Percentiles rank a stretch among this genome's conserved stretches.
These are phyloP conservation scores for Microdochium nivale DNA, from an alignment of 2,329 filamentous ascomycete genomes.

Conservation along the genomic window DNA sequence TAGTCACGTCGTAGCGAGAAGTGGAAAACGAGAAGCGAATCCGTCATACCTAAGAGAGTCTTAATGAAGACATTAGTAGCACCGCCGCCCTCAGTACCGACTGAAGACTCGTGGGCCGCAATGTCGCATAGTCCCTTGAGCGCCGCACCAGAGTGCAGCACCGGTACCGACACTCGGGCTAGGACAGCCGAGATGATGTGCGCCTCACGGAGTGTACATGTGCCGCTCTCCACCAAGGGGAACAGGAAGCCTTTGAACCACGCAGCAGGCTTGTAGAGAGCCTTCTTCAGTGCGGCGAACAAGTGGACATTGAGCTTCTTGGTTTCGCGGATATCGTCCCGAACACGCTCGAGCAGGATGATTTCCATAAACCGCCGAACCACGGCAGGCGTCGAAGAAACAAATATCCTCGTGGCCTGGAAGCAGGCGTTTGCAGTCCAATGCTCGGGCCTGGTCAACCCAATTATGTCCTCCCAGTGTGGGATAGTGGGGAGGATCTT, in stretches of 20 bases:
- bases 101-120: slow-evolving; percentile 76
- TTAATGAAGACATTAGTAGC: slow-evolving; percentile 95
- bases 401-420: slow-evolving; percentile 86
- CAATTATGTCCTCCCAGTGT: slow-evolving; percentile 82
- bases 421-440: slow-evolving; percentile 72
- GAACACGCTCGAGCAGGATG: slow-evolving; percentile 81
- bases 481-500: slow-evolving; percentile 91
- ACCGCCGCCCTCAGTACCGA: slow-evolving; percentile 74
- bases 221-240: slow-evolving; percentile 73
- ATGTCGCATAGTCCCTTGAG: slow-evolving; percentile 91
- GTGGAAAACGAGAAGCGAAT: not conserved
- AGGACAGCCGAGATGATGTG: slow-evolving; percentile 85
- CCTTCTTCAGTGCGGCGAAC: slow-evolving; percentile 89
- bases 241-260: slow-evolving; percentile 98
- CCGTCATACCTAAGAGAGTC: slow-evolving; percentile 48
- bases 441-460: slow-evolving; percentile 70
- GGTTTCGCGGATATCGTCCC: slow-evolving; percentile 86
- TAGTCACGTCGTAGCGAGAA: not conserved
- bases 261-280: slow-evolving; percentile 84
- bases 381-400: slow-evolving; percentile 70
- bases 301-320: slow-evolving; percentile 94
- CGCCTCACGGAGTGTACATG: slow-evolving; percentile 87
- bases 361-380: slow-evolving; percentile 81
- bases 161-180: slow-evolving; percentile 75
- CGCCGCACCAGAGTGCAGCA: slow-evolving; percentile 86